Evolutionary conservation across 306 rosid genomes (phyloP), one percentile per base, ranked within the genome.

Genomic region (Canavalia ensiformis): DNA sequence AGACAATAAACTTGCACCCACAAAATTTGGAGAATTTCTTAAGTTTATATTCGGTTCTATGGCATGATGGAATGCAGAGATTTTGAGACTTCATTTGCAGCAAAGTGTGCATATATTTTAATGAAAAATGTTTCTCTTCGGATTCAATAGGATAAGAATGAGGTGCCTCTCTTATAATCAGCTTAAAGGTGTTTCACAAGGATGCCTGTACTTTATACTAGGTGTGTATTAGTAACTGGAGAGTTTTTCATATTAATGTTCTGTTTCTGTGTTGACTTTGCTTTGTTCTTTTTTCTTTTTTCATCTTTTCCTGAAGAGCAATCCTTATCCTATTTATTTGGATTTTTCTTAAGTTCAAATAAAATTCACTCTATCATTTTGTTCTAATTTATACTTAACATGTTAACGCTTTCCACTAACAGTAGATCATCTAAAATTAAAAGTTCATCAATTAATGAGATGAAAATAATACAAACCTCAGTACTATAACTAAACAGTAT

Each of bases 21-120:
- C 47, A 66, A 56, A 56, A 72, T n/a, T 30, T 18, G 71, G 62
- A 68, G 28, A 60, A 47, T 44, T 60, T 76, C 18, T 42, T 44
- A 55, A 18, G 25, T 60, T 33, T 41, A 41, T 41, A 66, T 7
- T n/a, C n/a, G 8, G 5, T 42, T 66, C 7, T 66, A 8, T 1
- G 39, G 42, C 33, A 52, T 25, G 52, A 13, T 37, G 29, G 12
- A 7, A 8, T 8, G 74, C 25, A 29, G 68, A 29, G 54, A 7
- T 41, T 41, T 56, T 44, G 42, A 6, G 12, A 42, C 29, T 57
- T 29, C 1, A 4, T 10, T 28, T 9, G 28, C 39, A 57, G 12
- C 0, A 13, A 30, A 57, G 44, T 41, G 68, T 55, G 8, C 28
- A 46, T 46, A 68, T 5, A 28, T 73, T 54, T 57, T 3, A 18